Percentiles rank a stretch among this genome's conserved stretches.
Evolutionary conservation across 2,329 filamentous ascomycete genomes (phyloP).

Genomic region (Pestalotiopsis sp.): DNA sequence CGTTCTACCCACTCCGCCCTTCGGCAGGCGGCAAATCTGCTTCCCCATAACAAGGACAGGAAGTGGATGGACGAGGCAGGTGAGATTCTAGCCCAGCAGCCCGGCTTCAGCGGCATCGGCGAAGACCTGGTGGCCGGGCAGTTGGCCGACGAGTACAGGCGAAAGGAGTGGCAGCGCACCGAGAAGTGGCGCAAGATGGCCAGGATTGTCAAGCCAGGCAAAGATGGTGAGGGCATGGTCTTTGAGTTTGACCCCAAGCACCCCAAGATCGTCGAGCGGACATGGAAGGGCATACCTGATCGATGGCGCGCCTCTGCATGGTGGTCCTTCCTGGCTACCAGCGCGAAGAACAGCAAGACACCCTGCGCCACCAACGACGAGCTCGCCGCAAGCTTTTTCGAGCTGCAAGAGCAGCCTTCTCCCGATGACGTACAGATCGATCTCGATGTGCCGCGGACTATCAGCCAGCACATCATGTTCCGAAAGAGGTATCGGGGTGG

Average conservation of each 20-base stretch:
- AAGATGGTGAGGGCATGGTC: conserved; percentile 58
- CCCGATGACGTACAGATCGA: conserved; percentile 97
- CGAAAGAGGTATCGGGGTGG: conserved; percentile 87
- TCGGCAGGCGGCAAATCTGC: conserved; percentile 58
- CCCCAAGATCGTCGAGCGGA: conserved; percentile 84
- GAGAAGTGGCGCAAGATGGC: conserved; percentile 73
- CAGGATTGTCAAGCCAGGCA: conserved; percentile 52
- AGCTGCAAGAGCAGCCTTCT: conserved; percentile 72
- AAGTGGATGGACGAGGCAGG: conserved; percentile 65
- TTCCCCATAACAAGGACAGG: conserved; percentile 63
- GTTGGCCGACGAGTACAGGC: conserved; percentile 57
- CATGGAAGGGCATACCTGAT: conserved; percentile 98
- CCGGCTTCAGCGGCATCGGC: conserved; percentile 55
- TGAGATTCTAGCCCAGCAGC: conserved; percentile 65
- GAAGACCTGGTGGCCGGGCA: conserved; percentile 58
- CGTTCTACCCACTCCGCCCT: conserved; percentile 57
- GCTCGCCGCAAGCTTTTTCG: conserved; percentile 71
- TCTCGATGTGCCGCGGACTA: conserved; percentile 92
- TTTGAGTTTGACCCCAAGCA: conserved; percentile 81
- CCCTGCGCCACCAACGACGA: conserved; percentile 67
- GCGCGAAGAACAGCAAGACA: conserved; percentile 65
- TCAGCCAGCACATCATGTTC: conserved; percentile 97
- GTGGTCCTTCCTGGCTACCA: conserved; percentile 86
- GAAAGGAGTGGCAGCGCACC: conserved; percentile 63
- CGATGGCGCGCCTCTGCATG: conserved; percentile 91